Conservation (phyloP, 1,284 basidiomycete genomes). For the Pulchroboletus neoregius region DNA sequence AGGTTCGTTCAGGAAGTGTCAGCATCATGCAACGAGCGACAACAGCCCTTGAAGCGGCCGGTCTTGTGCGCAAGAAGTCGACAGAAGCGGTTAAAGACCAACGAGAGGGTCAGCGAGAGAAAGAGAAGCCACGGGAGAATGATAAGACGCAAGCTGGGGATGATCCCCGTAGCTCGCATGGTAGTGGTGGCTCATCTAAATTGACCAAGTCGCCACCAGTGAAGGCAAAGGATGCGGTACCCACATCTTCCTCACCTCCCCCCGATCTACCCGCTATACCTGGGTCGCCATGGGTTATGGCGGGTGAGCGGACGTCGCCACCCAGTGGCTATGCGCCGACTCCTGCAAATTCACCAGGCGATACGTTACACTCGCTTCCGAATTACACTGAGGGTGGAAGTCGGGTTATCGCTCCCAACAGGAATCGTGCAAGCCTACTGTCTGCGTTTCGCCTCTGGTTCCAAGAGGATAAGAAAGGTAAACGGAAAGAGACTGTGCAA, state of each 20-base stretch:
- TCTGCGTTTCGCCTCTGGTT: conserved; percentile 77
- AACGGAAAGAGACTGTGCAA: conserved; percentile 50
- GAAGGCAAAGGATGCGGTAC: conserved; percentile 48
- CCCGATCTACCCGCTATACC: conserved; percentile 46
- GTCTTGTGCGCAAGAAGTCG: conserved; percentile 77
- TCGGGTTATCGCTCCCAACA: conserved; percentile 34
- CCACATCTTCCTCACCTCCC: conserved; percentile 37
- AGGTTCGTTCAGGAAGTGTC: conserved; percentile 76
- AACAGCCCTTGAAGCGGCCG: conserved; percentile 78
- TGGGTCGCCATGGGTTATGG: conserved; percentile 70
- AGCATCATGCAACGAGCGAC: conserved; percentile 93
- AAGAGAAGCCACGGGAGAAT: conserved; percentile 41
- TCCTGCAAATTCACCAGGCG: conserved; percentile 51
- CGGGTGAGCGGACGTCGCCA: conserved; percentile 44
- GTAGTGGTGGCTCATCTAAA: conserved; percentile 52
- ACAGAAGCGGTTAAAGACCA: conserved; percentile 64
- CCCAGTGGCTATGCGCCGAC: conserved; percentile 39
- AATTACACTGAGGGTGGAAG: conserved; percentile 42
- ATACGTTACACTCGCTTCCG: conserved; percentile 52
- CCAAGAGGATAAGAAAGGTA: conserved; percentile 74
- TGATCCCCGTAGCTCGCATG: conserved; percentile 60
- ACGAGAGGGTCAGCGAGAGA: conserved; percentile 42
- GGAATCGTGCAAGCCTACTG: conserved; percentile 67
- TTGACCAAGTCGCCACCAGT: conserved; percentile 66
- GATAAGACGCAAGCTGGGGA: conserved; percentile 47